Percentiles rank a stretch among this genome's conserved stretches.
phyloP scores from a whole-genome alignment of 495 filamentous ascomycete species.

The Tuber aestivum region DNA sequence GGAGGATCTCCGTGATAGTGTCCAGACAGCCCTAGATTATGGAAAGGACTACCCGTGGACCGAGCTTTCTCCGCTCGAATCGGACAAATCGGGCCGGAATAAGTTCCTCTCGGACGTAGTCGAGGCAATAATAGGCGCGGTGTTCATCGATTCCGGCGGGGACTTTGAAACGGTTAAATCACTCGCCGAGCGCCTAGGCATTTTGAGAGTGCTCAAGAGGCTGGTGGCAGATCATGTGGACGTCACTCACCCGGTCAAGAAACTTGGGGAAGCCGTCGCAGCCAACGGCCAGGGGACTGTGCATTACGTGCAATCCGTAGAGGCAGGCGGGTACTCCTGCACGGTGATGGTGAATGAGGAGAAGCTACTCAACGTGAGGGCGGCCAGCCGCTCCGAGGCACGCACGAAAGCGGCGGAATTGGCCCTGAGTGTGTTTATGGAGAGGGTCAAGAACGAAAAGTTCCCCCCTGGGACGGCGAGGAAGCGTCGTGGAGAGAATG shows the following conservation, averaged over 20 bases:
- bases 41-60: constrained; percentile 67
- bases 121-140: constrained; percentile 73
- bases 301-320: constrained; percentile 45
- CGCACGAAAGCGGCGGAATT: constrained; percentile 53
- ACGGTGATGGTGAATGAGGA: constrained; percentile 50
- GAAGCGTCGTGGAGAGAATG: neutral
- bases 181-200: constrained; percentile 59
- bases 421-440: constrained; percentile 68
- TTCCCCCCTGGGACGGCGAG: neutral
- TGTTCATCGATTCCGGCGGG: constrained; percentile 73
- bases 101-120: constrained; percentile 87
- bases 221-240: constrained; percentile 57
- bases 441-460: constrained; percentile 32
- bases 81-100: constrained; percentile 43
- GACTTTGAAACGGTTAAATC: constrained; percentile 51
- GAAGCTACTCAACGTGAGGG: constrained; percentile 47
- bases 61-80: constrained; percentile 56
- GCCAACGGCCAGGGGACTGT: constrained; percentile 46
- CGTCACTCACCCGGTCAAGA: constrained; percentile 68
- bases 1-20: constrained; percentile 46
- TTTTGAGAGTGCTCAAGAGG: constrained; percentile 58
- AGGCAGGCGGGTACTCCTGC: constrained; percentile 47
- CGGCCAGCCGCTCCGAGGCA: constrained; percentile 53
- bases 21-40: constrained; percentile 50
- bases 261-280: constrained; percentile 56